A percentile compares a stretch with the other conserved stretches of the same genome.
Conservation (phyloP, 2,329 filamentous ascomycete genomes). For the Xylogone sp. region DNA sequence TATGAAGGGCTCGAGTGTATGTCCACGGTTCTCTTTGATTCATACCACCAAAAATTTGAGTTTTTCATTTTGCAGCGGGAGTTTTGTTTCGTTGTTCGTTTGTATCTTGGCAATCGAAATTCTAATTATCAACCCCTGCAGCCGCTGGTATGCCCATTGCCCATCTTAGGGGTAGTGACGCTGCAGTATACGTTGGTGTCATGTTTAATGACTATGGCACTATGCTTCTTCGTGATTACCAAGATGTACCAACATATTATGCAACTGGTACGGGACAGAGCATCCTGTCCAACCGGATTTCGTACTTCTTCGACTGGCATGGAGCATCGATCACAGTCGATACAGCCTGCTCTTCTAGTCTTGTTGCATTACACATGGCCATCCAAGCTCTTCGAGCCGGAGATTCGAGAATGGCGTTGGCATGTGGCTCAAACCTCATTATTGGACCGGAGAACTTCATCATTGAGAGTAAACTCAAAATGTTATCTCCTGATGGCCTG, state of each 20-base stretch:
- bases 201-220: constrained; percentile 33
- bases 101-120: too few species aligned
- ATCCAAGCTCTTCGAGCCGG: constrained; percentile 13
- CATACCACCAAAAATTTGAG: too few species aligned
- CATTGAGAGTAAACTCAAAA: constrained; percentile 30
- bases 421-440: constrained; percentile 18
- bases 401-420: constrained; percentile 13
- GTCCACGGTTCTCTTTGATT: too few species aligned
- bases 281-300: constrained; percentile 36
- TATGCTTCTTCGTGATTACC: constrained; percentile 31
- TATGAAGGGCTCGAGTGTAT: too few species aligned
- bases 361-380: constrained; percentile 31
- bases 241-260: constrained; percentile 28
- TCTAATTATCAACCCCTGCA: too few species aligned
- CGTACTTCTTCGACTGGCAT: constrained; percentile 35
- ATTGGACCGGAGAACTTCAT: constrained; percentile 8
- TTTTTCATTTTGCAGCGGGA: too few species aligned
- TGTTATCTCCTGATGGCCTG: constrained; percentile 22
- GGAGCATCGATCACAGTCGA: constrained; percentile 35
- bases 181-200: constrained; percentile 28
- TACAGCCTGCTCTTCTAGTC: constrained; percentile 34
- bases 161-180: constrained; percentile 15
- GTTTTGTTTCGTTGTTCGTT: too few species aligned
- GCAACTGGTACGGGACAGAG: constrained; percentile 28
- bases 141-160: constrained; percentile 19